phyloP scores from a whole-genome alignment of 2,329 filamentous ascomycete genomes.

The Alternaria ventricosa region DNA sequence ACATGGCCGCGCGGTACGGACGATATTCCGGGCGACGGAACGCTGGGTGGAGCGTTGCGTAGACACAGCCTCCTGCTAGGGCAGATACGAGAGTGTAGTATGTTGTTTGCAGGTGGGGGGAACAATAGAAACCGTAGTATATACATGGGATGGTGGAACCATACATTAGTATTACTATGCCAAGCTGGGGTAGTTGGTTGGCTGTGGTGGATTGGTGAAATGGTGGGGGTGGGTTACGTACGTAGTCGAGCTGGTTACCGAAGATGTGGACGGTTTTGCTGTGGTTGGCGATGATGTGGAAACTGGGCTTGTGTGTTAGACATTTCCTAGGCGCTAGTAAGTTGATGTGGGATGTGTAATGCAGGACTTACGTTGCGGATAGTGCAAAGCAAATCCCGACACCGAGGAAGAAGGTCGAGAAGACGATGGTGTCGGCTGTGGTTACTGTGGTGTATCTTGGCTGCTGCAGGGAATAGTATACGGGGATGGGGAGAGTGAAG shows the following conservation, averaged over 20 bases:
- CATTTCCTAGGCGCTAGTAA: neutral
- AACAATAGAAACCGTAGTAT: constrained; percentile 2
- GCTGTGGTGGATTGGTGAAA: neutral
- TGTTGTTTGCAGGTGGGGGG: neutral
- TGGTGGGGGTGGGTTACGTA: neutral
- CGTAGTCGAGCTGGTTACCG: constrained; percentile 2
- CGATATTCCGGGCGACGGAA: neutral
- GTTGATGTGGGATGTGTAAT: neutral
- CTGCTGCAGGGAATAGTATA: neutral
- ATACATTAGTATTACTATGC: neutral
- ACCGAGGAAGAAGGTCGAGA: constrained; percentile 1
- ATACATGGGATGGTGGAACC: constrained; percentile 1
- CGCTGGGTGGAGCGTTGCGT: neutral
- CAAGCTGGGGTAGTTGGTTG: neutral
- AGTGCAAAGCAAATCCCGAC: neutral
- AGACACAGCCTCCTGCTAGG: neutral
- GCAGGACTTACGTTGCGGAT: neutral
- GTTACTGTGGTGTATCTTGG: neutral
- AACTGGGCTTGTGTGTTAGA: neutral
- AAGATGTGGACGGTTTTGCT: neutral
- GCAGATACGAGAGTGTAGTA: neutral
- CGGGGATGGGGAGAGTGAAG: neutral
- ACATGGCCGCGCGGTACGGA: neutral
- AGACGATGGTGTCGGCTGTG: neutral
- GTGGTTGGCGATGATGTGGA: neutral